Evolutionary conservation across 1,284 basidiomycete species (phyloP).

Genomic region (Leccinum solheimii): DNA sequence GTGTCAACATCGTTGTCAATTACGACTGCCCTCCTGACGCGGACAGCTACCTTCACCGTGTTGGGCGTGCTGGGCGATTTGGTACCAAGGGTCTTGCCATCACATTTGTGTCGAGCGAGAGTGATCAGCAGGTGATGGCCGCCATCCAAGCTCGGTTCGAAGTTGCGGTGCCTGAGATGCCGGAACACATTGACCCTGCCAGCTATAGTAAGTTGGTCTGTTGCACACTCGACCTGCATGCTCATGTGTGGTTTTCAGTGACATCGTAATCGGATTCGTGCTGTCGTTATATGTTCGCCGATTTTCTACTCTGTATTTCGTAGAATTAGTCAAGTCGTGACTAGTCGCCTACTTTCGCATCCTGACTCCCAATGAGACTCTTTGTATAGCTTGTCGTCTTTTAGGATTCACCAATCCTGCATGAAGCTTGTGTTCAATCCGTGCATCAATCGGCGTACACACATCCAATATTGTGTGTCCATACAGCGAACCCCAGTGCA

Average conservation of each 20-base stretch:
- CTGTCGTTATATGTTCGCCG: slow-evolving; percentile 5
- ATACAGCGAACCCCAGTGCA: too few relatives aligned
- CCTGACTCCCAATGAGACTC: not conserved
- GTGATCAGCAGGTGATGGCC: slow-evolving; percentile 91
- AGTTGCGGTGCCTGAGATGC: slow-evolving; percentile 89
- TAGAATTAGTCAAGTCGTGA: slow-evolving; percentile 4
- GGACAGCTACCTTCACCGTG: slow-evolving; percentile 97
- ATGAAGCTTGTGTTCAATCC: not conserved
- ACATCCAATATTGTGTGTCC: too few relatives aligned
- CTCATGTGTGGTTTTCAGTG: slow-evolving; percentile 21
- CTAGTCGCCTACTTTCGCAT: not conserved
- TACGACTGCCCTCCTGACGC: slow-evolving; percentile 97
- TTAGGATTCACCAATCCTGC: not conserved
- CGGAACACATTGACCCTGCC: slow-evolving; percentile 89
- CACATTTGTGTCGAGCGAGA: slow-evolving; percentile 92
- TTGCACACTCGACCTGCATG: not conserved
- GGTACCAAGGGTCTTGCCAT: slow-evolving; percentile 99
- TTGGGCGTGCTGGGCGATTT: slow-evolving; percentile 98
- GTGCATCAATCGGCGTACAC: too few relatives aligned
- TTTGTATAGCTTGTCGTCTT: not conserved
- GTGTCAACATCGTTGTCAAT: slow-evolving; percentile 96
- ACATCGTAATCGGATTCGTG: slow-evolving; percentile 28
- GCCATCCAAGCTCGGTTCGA: slow-evolving; percentile 91
- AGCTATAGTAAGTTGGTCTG: slow-evolving; percentile 70
- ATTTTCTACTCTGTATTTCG: slow-evolving; percentile 22